phyloP scores from a whole-genome alignment of 306 rosid species.

The Geum urbanum region DNA sequence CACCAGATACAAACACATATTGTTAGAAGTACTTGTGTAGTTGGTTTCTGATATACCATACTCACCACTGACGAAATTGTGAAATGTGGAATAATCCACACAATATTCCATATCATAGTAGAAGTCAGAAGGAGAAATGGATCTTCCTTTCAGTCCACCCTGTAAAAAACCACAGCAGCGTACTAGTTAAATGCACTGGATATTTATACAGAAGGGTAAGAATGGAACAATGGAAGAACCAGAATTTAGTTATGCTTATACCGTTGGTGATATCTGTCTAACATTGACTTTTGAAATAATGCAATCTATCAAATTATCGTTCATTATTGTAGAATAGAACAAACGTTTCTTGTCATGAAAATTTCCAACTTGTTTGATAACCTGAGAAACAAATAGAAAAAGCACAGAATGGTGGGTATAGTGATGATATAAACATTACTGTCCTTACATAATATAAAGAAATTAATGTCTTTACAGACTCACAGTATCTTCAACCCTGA shows the following conservation, averaged over 20 bases:
- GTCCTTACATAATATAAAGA: slow-evolving; percentile 13
- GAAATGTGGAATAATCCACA: slow-evolving; percentile 86
- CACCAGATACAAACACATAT: no score
- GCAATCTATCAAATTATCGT: slow-evolving; percentile 79
- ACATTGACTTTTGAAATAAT: slow-evolving; percentile 63
- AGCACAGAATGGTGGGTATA: slow-evolving; percentile 16
- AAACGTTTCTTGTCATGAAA: slow-evolving; percentile 86
- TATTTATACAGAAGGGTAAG: not conserved
- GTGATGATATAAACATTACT: slow-evolving; percentile 10
- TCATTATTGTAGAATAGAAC: slow-evolving; percentile 84
- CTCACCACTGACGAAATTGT: slow-evolving; percentile 48
- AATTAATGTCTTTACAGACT: slow-evolving; percentile 20
- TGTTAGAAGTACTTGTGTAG: no score
- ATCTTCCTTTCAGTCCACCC: slow-evolving; percentile 53
- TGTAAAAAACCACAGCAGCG: slow-evolving; percentile 26
- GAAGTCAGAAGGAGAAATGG: slow-evolving; percentile 48
- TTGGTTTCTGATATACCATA: not conserved
- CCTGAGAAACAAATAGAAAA: slow-evolving; percentile 44
- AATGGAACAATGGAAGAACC: slow-evolving; percentile 13
- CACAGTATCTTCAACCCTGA: slow-evolving; percentile 87
- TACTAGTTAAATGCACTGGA: no score
- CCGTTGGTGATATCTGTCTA: slow-evolving; percentile 57
- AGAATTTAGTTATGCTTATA: slow-evolving; percentile 33
- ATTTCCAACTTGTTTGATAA: slow-evolving; percentile 58
- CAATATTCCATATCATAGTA: slow-evolving; percentile 94